Evolutionary conservation across 2,329 filamentous ascomycete species (phyloP), one percentile per base, ranked within the genome.

Genomic region (Ascochyta clinopodiicola): DNA sequence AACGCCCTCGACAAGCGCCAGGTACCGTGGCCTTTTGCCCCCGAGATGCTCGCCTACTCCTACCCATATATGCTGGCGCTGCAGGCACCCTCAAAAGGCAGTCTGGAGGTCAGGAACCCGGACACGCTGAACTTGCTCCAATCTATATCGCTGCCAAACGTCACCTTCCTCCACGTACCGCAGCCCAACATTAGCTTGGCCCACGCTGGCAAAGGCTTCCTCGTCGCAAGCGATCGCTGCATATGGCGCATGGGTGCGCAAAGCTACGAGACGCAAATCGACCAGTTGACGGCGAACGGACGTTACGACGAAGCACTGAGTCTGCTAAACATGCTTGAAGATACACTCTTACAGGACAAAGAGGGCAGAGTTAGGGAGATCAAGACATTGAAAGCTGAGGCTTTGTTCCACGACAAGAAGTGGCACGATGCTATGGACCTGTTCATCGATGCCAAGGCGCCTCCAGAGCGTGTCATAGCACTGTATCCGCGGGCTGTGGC

Each of bases 221-320:
- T 98, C 56, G 92, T 98, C 46, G 89, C 89, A 19, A 97, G 94
- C 70, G 95, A 98, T 51, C 84, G 95, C 39, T 89, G 85, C 31
- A 90, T 99, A 34, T 99, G 95, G 95, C 89, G 95, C 66, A 98
- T 99, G 95, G 91, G 88, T 60, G 90, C 94, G 3, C 87, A 93
- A 34, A 90, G 93, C 62, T 99, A 99, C 70, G 91, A 96, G 72
- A 87, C 88, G 2, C 95, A 99, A 71, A 86, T 98, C 21, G 86
- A 92, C 56, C 87, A 95, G 62, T 82, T 99, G 24, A 86, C 96
- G 1, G 84, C 87, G 19, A 85, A 84, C 56, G 86, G 84, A 9
- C 84, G 86, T 57, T 91, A 93, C 50, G 94, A 99, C 66, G 96
- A 99, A 76, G 94, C 94, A 0, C 89, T 98, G 59, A 97, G 92